A percentile compares a stretch with the other conserved stretches of the same genome.
Conservation (phyloP, 495 filamentous ascomycete species). For the Darksidea phi region DNA sequence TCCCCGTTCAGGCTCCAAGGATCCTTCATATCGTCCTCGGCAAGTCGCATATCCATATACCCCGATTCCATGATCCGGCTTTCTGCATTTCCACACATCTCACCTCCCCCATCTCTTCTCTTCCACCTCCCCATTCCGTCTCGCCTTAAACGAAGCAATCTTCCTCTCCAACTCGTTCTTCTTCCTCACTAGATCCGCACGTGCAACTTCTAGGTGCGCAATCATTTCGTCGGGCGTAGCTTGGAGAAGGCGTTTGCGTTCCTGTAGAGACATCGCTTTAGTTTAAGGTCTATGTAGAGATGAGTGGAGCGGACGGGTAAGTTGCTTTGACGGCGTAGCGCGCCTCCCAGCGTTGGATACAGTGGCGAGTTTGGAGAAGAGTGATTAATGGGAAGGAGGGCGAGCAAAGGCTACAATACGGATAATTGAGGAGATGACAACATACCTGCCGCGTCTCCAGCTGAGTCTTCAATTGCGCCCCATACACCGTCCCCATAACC, state of each 20-base stretch:
- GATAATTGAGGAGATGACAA: background rate
- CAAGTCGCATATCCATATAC: too few species aligned
- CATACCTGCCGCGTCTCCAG: conserved; percentile 44
- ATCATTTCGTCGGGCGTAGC: conserved; percentile 56
- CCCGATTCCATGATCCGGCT: too few species aligned
- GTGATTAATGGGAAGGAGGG: too few species aligned
- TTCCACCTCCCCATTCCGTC: conserved; percentile 3
- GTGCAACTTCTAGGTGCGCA: conserved; percentile 50
- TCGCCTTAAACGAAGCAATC: conserved; percentile 48
- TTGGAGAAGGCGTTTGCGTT: conserved; percentile 38
- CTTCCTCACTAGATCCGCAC: conserved; percentile 51
- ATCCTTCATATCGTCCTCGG: too few species aligned
- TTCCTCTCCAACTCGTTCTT: conserved; percentile 57
- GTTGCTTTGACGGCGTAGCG: background rate
- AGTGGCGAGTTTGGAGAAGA: too few species aligned
- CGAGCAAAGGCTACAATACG: background rate
- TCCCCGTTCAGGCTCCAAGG: too few species aligned
- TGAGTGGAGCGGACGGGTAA: background rate
- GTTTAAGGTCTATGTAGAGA: background rate
- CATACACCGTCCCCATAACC: conserved; percentile 54
- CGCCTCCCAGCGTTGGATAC: too few species aligned
- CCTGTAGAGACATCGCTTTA: conserved; percentile 17
- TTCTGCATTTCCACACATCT: background rate
- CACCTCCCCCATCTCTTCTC: conserved; percentile 17
- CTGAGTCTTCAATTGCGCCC: conserved; percentile 58